Conservation (phyloP, 1,284 basidiomycete genomes). For the Limonomyces culmigenus region DNA sequence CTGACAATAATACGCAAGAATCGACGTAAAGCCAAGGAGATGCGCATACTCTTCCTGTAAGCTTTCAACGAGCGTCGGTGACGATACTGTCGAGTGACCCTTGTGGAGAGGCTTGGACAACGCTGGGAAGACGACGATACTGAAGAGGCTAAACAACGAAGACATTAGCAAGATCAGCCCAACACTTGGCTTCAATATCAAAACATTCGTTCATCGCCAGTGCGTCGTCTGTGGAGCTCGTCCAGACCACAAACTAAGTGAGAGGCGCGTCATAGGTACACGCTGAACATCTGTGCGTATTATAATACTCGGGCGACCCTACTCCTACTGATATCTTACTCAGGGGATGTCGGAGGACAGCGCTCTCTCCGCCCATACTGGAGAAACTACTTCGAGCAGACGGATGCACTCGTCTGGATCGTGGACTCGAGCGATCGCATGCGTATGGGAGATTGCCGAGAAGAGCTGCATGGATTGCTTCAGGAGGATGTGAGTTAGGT, state of each 20-base stretch:
- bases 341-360: slow-evolving; percentile 98
- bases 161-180: slow-evolving; percentile 81
- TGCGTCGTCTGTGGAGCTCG: slow-evolving; percentile 37
- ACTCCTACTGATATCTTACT: slow-evolving; percentile 5
- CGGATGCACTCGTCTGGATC: slow-evolving; percentile 97
- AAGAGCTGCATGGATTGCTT: slow-evolving; percentile 75
- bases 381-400: slow-evolving; percentile 99
- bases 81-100: slow-evolving; percentile 6
- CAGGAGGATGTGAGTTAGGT: slow-evolving; percentile 79
- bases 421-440: slow-evolving; percentile 89
- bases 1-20: slow-evolving; percentile 97
- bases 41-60: slow-evolving; percentile 91
- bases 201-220: slow-evolving; percentile 83
- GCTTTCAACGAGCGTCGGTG: background rate
- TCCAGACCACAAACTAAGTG: background rate
- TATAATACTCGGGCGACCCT: slow-evolving; percentile 2
- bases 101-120: slow-evolving; percentile 99
- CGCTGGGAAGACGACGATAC: slow-evolving; percentile 95
- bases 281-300: slow-evolving; percentile 78
- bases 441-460: slow-evolving; percentile 78
- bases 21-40: slow-evolving; percentile 85
- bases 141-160: slow-evolving; percentile 88
- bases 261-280: slow-evolving; percentile 44
- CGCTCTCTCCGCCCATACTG: slow-evolving; percentile 92
- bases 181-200: slow-evolving; percentile 97